A percentile compares a stretch with the other conserved stretches of the same genome.
Evolutionary conservation across 768 basidiomycete genomes (phyloP).

Genomic region (Lyophyllum shimeji): DNA sequence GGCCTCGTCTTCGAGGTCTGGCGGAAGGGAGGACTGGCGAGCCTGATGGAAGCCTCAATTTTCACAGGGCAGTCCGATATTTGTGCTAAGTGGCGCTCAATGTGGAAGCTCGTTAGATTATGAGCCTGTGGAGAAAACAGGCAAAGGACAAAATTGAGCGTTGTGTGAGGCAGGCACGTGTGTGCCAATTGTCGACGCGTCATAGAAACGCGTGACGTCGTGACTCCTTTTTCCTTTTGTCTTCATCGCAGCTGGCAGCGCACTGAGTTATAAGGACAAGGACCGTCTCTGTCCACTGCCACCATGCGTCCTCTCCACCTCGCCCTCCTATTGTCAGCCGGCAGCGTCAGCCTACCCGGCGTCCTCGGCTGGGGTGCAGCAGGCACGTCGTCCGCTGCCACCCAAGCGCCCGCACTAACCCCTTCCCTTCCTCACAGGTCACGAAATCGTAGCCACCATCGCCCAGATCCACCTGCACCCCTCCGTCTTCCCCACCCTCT

Average conservation of each 20-base stretch:
- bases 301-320: conserved; percentile 12
- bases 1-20: too few relatives aligned
- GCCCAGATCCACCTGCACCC: conserved; percentile 91
- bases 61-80: too few relatives aligned
- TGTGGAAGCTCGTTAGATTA: not conserved
- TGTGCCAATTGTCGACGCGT: not conserved
- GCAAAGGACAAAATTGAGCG: not conserved
- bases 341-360: conserved; percentile 6
- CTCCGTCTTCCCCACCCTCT: conserved; percentile 61
- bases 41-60: too few relatives aligned
- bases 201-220: not conserved
- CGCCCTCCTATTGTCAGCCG: not conserved
- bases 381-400: conserved; percentile 25
- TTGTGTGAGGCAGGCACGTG: not conserved
- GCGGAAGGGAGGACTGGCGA: too few relatives aligned
- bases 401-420: not conserved
- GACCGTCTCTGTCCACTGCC: not conserved
- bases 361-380: conserved; percentile 42
- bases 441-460: conserved; percentile 92
- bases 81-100: too few relatives aligned
- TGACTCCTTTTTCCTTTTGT: conserved; percentile 1
- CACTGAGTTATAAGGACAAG: not conserved
- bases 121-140: not conserved
- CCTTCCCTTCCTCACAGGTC: conserved; percentile 46
- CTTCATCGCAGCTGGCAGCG: not conserved